Percentiles rank a stretch among this genome's conserved stretches.
phyloP scores from a whole-genome alignment of 345 rosid species.

The Melaleuca alternifolia region DNA sequence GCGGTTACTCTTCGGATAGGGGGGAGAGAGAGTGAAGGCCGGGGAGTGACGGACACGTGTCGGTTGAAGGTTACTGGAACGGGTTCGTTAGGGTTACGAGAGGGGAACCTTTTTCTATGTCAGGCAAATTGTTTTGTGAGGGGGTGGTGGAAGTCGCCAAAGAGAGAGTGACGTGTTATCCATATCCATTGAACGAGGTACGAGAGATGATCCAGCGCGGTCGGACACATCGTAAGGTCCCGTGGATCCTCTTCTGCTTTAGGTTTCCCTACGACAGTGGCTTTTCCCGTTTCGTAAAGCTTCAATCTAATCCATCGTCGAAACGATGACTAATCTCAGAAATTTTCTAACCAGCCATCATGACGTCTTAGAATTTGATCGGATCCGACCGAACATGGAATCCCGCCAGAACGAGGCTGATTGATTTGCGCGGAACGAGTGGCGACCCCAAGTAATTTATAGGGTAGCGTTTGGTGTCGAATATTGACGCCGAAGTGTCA shows the following conservation, averaged over 20 bases:
- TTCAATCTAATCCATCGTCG: not conserved
- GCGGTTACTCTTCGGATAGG: not conserved
- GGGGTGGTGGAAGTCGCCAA: not conserved
- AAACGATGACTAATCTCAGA: not conserved
- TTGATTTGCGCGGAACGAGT: not conserved
- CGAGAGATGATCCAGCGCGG: not conserved
- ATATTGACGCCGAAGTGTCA: not conserved
- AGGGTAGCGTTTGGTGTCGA: not conserved
- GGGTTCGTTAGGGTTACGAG: not conserved
- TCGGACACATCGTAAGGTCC: not conserved
- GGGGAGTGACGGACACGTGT: conserved; percentile 5
- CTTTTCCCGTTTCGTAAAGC: not conserved
- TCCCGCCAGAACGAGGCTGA: not conserved
- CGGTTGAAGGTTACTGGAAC: not conserved
- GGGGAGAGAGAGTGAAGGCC: not conserved
- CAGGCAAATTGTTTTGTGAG: not conserved
- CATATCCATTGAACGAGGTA: not conserved
- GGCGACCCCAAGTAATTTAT: not conserved
- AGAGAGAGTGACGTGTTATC: conserved; percentile 12
- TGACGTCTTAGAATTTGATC: not conserved
- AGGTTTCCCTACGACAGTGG: too few relatives aligned
- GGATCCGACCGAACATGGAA: not conserved
- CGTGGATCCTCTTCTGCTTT: too few relatives aligned
- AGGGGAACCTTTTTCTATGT: too few relatives aligned
- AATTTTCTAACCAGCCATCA: not conserved